Percentiles rank a stretch among this genome's conserved stretches.
Evolutionary conservation across 2,329 filamentous ascomycete species (phyloP).

Genomic region (Penicillium decumbens): DNA sequence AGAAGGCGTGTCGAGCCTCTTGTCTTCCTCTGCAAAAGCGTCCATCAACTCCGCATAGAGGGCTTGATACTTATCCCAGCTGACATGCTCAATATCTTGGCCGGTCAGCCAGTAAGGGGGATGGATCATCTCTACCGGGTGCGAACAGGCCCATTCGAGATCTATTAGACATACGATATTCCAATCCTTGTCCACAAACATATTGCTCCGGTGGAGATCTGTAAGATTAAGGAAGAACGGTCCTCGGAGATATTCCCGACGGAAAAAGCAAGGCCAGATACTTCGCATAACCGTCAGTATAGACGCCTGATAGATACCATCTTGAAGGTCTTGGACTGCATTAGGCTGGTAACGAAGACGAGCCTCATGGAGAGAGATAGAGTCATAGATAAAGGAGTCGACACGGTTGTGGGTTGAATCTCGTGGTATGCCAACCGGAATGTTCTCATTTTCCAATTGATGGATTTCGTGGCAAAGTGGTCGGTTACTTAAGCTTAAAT

Average conservation of each 20-base stretch:
- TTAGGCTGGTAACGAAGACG: conserved; percentile 24
- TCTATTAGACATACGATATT: conserved; percentile 25
- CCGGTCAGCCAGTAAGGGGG: conserved; percentile 28
- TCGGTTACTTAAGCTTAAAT: conserved; percentile 18
- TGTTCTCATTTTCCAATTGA: background rate
- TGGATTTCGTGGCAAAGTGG: conserved; percentile 16
- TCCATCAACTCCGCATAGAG: conserved; percentile 17
- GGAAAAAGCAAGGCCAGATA: conserved; percentile 25
- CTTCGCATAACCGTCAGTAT: conserved; percentile 29
- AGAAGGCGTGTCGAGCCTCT: too few relatives aligned
- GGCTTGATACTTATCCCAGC: conserved; percentile 10
- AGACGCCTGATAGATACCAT: conserved; percentile 14
- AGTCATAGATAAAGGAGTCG: conserved; percentile 10
- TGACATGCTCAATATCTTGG: conserved; percentile 13
- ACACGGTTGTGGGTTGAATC: conserved; percentile 1
- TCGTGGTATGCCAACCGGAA: conserved; percentile 7
- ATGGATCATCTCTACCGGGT: conserved; percentile 23
- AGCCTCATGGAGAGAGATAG: conserved; percentile 3
- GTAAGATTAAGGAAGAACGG: conserved; percentile 36
- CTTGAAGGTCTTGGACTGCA: conserved; percentile 11
- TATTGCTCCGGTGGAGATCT: conserved; percentile 40
- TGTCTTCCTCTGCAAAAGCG: conserved; percentile 11
- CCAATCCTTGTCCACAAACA: conserved; percentile 27
- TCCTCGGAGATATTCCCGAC: conserved; percentile 28
- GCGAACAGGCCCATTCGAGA: conserved; percentile 26